Evolutionary conservation across 1,284 basidiomycete genomes (phyloP).

Genomic region (Schizophyllum amplum): DNA sequence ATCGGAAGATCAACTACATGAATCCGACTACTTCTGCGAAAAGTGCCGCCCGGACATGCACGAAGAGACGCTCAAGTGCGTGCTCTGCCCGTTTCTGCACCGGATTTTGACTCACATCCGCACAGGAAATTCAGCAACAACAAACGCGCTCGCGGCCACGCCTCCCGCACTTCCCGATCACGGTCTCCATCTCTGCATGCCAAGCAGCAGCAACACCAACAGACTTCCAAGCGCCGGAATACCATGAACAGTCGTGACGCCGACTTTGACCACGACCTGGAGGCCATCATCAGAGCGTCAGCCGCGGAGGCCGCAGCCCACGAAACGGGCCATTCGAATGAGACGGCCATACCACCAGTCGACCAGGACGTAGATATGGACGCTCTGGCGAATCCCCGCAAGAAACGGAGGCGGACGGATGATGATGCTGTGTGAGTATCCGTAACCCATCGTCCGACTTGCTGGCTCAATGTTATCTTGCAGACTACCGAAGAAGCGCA

Average conservation of each 20-base stretch:
- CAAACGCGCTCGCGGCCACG: background rate
- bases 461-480: slow-evolving; percentile 12
- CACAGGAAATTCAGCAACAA: slow-evolving; percentile 1
- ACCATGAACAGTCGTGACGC: slow-evolving; percentile 98
- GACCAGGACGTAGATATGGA: slow-evolving; percentile 40
- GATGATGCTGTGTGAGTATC: slow-evolving; percentile 54
- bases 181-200: slow-evolving; percentile 52
- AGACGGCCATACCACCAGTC: slow-evolving; percentile 7
- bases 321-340: slow-evolving; percentile 25
- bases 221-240: slow-evolving; percentile 77
- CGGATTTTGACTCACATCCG: background rate
- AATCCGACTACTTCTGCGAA: slow-evolving; percentile 90
- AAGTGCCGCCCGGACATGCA: slow-evolving; percentile 87
- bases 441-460: slow-evolving; percentile 7
- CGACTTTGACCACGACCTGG: slow-evolving; percentile 83
- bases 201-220: slow-evolving; percentile 26
- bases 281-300: slow-evolving; percentile 65
- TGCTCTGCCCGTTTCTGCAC: slow-evolving; percentile 11
- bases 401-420: slow-evolving; percentile 67
- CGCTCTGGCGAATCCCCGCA: slow-evolving; percentile 34
- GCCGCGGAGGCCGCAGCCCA: slow-evolving; percentile 48
- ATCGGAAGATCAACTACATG: slow-evolving; percentile 74
- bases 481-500: slow-evolving; percentile 57
- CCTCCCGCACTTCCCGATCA: slow-evolving; percentile 46
- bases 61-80: slow-evolving; percentile 67